These are phyloP conservation scores for Dactylonectria estremocensis DNA, from an alignment of 2,329 filamentous ascomycete species.

Conservation along the genomic window DNA sequence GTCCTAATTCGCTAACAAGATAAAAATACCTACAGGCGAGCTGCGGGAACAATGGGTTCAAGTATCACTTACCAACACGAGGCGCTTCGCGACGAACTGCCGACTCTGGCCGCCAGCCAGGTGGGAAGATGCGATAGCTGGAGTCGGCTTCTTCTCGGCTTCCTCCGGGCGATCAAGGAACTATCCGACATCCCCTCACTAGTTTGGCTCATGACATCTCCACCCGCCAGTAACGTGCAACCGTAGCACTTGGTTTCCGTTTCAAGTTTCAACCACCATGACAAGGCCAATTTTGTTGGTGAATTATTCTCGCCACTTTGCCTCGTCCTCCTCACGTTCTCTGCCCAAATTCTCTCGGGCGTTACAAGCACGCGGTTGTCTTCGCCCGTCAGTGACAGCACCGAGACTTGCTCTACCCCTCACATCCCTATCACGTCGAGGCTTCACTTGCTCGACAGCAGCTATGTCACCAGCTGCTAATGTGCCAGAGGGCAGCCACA, in stretches of 20 bases:
- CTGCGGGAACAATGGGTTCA: neutral
- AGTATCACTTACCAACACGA: neutral
- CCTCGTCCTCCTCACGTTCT: neutral
- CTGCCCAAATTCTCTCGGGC: neutral
- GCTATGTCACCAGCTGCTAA: conserved; percentile 34
- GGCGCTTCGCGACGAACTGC: neutral
- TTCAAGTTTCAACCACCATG: conserved; percentile 10
- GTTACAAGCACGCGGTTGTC: conserved; percentile 6
- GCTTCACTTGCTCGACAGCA: conserved; percentile 28
- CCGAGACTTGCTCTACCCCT: neutral
- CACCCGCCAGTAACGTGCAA: conserved; percentile 14
- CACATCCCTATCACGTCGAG: conserved; percentile 10
- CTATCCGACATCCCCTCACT: conserved; percentile 22
- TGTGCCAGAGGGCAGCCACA: conserved; percentile 38
- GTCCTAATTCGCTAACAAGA: neutral
- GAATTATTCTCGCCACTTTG: conserved; percentile 12
- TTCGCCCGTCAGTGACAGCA: conserved; percentile 1
- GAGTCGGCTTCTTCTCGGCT: conserved; percentile 28
- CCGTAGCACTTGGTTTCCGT: neutral
- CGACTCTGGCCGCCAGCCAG: conserved; percentile 3
- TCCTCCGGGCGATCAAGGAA: conserved; percentile 17
- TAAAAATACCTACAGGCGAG: neutral
- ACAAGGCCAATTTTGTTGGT: conserved; percentile 10
- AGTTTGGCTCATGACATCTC: conserved; percentile 22
- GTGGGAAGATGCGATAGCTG: neutral